phyloP scores from a whole-genome alignment of 345 rosid genomes.

The Streptanthus diversifolius region DNA sequence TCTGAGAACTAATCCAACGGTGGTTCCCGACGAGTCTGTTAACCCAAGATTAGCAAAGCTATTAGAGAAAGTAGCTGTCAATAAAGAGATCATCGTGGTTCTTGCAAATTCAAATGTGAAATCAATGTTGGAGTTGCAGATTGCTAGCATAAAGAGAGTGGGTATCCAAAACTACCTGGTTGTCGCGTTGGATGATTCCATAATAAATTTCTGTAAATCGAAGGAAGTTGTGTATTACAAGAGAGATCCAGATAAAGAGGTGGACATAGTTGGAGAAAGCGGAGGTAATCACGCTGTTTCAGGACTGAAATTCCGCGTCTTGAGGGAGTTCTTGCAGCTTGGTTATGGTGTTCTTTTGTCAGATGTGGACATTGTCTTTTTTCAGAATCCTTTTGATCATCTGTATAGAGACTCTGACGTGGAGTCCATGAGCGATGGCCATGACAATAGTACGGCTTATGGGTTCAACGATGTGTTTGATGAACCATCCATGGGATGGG shows the following conservation, averaged over 20 bases:
- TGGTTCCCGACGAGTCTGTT: slow-evolving; percentile 65
- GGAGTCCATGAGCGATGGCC: slow-evolving; percentile 90
- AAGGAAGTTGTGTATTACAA: slow-evolving; percentile 62
- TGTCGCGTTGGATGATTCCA: slow-evolving; percentile 59
- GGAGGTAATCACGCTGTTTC: slow-evolving; percentile 82
- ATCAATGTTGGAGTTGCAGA: slow-evolving; percentile 66
- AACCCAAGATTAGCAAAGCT: slow-evolving; percentile 75
- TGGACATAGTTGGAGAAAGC: slow-evolving; percentile 54
- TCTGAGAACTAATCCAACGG: slow-evolving; percentile 59
- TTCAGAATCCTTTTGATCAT: slow-evolving; percentile 79
- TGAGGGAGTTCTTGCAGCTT: slow-evolving; percentile 93
- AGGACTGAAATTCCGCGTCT: slow-evolving; percentile 67
- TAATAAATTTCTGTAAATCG: slow-evolving; percentile 51
- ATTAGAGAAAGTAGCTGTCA: slow-evolving; percentile 56
- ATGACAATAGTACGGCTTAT: slow-evolving; percentile 70
- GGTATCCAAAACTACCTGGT: slow-evolving; percentile 72
- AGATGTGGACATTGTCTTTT: slow-evolving; percentile 64
- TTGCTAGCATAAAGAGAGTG: slow-evolving; percentile 63
- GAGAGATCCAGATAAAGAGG: slow-evolving; percentile 61
- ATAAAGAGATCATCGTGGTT: slow-evolving; percentile 72
- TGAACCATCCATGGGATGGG: slow-evolving; percentile 82
- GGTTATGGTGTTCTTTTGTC: slow-evolving; percentile 85
- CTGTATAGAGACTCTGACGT: slow-evolving; percentile 83
- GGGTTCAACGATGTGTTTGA: slow-evolving; percentile 71
- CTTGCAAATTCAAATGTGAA: slow-evolving; percentile 83